Conservation (phyloP, 2,329 filamentous ascomycete species). For the Fusarium sp. region DNA sequence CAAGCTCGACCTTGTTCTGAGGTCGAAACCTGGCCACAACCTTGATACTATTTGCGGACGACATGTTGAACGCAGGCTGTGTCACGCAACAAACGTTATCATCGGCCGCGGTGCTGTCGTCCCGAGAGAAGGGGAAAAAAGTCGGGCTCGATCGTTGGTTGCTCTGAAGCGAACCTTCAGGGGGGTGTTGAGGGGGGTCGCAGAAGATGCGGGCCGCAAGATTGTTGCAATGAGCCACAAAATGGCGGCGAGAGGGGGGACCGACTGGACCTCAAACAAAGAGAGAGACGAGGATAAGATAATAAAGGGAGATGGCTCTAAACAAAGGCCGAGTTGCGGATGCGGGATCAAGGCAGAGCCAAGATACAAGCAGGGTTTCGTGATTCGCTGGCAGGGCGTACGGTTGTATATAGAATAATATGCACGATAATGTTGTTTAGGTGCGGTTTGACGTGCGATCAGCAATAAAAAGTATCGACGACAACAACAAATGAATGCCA, state of each 20-base stretch:
- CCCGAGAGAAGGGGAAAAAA: conserved; percentile 13
- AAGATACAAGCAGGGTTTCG: conserved; percentile 22
- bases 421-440: conserved; percentile 28
- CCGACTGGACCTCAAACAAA: conserved; percentile 16
- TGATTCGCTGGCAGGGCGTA: conserved; percentile 34
- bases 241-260: conserved; percentile 37
- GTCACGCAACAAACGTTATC: conserved; percentile 41
- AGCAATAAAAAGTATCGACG: conserved; percentile 33
- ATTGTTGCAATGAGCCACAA: conserved; percentile 38
- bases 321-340: conserved; percentile 4
- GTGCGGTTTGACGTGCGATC: conserved; percentile 33
- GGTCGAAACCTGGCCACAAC: conserved; percentile 98
- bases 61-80: conserved; percentile 54
- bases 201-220: conserved; percentile 39
- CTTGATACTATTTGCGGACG: conserved; percentile 75
- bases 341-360: conserved; percentile 27
- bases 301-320: conserved; percentile 1
- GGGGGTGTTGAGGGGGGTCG: conserved; percentile 31
- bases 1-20: conserved; percentile 93
- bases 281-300: conserved; percentile 6
- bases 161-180: conserved; percentile 29
- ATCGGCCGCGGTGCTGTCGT: conserved; percentile 41
- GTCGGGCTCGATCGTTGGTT: conserved; percentile 32
- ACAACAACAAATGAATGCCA: conserved; percentile 36
- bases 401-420: conserved; percentile 1